Evolutionary conservation across 345 rosid genomes (phyloP).

Genomic region (Odontarrhena argentea): DNA sequence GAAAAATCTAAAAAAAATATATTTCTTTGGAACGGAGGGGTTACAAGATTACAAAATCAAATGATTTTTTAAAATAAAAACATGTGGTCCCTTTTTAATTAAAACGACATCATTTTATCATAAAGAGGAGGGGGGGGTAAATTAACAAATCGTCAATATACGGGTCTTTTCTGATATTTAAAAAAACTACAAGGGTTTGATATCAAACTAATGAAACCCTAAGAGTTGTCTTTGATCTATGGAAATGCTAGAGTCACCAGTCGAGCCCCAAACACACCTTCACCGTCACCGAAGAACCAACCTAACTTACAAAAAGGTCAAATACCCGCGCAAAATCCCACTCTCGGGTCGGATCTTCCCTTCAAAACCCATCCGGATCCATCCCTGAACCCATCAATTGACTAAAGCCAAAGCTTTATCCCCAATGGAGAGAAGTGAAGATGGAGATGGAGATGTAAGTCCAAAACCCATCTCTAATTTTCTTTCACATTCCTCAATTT

Average conservation of each 20-base stretch:
- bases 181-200: slow-evolving; percentile 5
- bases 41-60: too few relatives aligned
- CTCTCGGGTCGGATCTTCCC: slow-evolving; percentile 40
- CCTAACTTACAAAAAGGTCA: slow-evolving; percentile 33
- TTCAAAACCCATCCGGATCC: slow-evolving; percentile 29
- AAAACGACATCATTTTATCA: not conserved
- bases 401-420: slow-evolving; percentile 6
- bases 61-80: too few relatives aligned
- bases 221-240: slow-evolving; percentile 23
- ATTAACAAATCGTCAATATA: not conserved
- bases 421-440: slow-evolving; percentile 40
- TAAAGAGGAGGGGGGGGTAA: not conserved
- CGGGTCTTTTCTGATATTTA: not conserved
- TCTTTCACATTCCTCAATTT: not conserved
- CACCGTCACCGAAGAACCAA: slow-evolving; percentile 39
- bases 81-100: too few relatives aligned
- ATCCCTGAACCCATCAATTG: slow-evolving; percentile 15
- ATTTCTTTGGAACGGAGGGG: too few relatives aligned
- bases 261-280: slow-evolving; percentile 44
- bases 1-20: too few relatives aligned
- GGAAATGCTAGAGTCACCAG: slow-evolving; percentile 48
- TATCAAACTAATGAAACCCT: slow-evolving; percentile 30
- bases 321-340: slow-evolving; percentile 37
- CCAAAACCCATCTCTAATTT: not conserved
- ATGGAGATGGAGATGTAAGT: slow-evolving; percentile 37